Base-by-base conservation (phyloP, 495 filamentous ascomycete genomes). In the Monascus purpureus region DNA sequence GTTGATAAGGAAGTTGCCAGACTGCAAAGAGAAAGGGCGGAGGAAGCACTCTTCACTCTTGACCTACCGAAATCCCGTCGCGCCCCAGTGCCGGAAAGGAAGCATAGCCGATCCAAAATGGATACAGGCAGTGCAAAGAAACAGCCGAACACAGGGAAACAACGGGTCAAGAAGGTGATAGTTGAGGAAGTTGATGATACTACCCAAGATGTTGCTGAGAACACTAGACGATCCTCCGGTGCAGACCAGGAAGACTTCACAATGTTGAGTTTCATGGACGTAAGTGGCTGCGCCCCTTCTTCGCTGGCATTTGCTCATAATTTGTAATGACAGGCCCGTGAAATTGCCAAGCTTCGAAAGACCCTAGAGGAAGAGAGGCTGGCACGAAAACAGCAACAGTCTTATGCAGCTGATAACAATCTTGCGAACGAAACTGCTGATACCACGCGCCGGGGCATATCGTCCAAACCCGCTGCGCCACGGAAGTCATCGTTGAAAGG, bases 401-500 rank as follows among this genome's bases (percentile, higher is more conserved):
- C 53, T 1, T 48, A 38, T 37, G 32, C 40, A 11, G 25, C 44
- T 9, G 55, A 44, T 17, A 59, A 63, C 9, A 33, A 35, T 6
- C 47, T 40, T 33, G 33, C 42, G 5, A 53, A 45, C 22, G 53
- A 59, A 6, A 54, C 59, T 2, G 42, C 49, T 27, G 54, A 59
- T 25, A 33, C 50, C 7, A 61, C 52, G 8, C 58, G 59, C 23
- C 53, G 55, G 31, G 54, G 55, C 25, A 45, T 47, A 11, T 32
- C 20, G 20, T 22, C 52, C 17, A 59, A 60, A 34, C 36, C 52
- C 5, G 39, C 46, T 20, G 35, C 47, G 15, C 60, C 62, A 6
- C 59, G 61, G 8, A 67, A 67, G 33, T 68, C 66, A 1, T 64
- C 66, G 1, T 39, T 67, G 24, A 65, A 62, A 36, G 56, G 64